Evolutionary conservation across 345 rosid genomes (phyloP), one percentile per base, ranked within the genome.

Genomic region (Jatropha curcas): DNA sequence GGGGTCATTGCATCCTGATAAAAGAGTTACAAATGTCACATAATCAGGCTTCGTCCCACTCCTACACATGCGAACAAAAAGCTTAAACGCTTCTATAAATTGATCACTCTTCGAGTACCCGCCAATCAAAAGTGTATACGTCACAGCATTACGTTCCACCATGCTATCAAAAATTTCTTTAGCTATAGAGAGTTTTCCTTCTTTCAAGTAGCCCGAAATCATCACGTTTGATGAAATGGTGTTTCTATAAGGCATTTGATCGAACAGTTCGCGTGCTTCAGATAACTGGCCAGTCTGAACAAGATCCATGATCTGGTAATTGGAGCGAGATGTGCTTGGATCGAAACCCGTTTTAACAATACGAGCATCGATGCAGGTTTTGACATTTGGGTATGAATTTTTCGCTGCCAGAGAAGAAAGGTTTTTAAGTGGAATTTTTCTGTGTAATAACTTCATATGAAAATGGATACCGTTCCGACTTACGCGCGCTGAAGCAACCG

Each of bases 91-190:
- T 75, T 86, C 89, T 10, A 52, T 34, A 57, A 84, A 84, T 37
- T 63, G 83, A 76, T 77, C 73, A 64, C 70, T 71, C 57, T 78
- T 80, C 8, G 84, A 72, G 78, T 89, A 90, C 53, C 89, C 94
- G 8, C 92, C 95, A 72, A 92, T 86, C 83, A 94, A 71, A 70
- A 90, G 87, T n/a, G 98, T 94, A 97, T 97, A 92, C 0, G 95
- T 80, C 4, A 92, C 95, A 14, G 77, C 89, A 24, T 85, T 89
- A 76, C 87, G 89, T 35, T 86, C 77, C 20, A 60, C 31, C 89
- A 83, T 86, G 60, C 67, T 12, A 65, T 89, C 88, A 62, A 92
- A 90, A 35, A 94, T 67, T 62, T 70, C 74, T 43, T 86, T 84
- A 17, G 97, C 97, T 19, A 34, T 71, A 6, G 80, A 64, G 34